phyloP scores from a whole-genome alignment of 768 basidiomycete genomes.

The Suillus ampliporus region DNA sequence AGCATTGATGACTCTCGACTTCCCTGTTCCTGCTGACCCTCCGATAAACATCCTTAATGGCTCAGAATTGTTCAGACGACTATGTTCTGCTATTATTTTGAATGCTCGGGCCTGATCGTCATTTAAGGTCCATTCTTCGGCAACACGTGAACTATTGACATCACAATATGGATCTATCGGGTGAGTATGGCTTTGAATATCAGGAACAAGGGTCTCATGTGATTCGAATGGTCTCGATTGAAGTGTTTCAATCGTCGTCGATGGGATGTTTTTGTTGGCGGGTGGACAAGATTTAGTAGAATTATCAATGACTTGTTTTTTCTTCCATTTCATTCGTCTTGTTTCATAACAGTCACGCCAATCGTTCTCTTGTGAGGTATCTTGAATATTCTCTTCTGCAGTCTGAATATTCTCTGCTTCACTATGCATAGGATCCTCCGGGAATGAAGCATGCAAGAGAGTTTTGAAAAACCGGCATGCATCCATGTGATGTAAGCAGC shows the following conservation, averaged over 20 bases:
- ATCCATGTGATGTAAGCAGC: background rate
- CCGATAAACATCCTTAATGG: no score
- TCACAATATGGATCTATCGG: background rate
- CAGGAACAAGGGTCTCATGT: background rate
- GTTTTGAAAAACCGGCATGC: background rate
- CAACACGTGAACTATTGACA: background rate
- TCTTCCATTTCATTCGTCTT: background rate
- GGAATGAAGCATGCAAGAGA: no score
- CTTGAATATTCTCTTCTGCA: background rate
- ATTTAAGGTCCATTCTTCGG: slow-evolving; percentile 25
- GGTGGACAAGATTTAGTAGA: background rate
- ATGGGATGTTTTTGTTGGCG: background rate
- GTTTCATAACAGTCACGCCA: background rate
- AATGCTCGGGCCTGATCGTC: no score
- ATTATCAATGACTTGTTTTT: background rate
- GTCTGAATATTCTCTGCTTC: no score
- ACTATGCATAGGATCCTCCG: background rate
- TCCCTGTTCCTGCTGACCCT: no score
- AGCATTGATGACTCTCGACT: no score
- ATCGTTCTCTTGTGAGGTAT: background rate
- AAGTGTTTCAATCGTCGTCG: background rate
- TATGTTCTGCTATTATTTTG: no score
- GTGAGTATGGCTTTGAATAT: background rate
- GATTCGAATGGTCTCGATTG: background rate
- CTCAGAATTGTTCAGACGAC: no score